phyloP scores from a whole-genome alignment of 805 yeast genomes.

The Ogataea nakhonphanomensis region DNA sequence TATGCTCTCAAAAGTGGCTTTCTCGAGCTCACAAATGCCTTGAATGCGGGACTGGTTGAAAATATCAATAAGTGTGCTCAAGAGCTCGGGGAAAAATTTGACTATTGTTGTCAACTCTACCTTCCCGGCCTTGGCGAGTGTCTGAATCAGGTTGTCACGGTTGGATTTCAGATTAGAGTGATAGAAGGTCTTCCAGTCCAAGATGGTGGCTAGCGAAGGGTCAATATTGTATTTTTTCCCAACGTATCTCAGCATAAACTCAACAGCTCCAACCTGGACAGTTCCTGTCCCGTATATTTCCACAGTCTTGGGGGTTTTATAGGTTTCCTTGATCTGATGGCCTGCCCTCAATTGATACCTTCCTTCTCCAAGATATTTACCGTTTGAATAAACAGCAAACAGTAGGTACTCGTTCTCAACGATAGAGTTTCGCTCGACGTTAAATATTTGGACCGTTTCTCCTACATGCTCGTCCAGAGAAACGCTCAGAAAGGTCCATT shows the following conservation, averaged over 20 bases:
- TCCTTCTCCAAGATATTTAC: conserved; percentile 58
- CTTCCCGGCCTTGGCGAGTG: conserved; percentile 49
- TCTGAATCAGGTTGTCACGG: conserved; percentile 42
- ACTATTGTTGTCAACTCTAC: conserved; percentile 52
- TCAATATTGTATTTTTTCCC: conserved; percentile 68
- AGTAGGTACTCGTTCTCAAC: conserved; percentile 51
- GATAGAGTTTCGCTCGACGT: conserved; percentile 44
- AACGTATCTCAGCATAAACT: conserved; percentile 59
- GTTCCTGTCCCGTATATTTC: conserved; percentile 41
- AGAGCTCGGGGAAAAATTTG: conserved; percentile 59
- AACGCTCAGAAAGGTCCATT: conserved; percentile 75
- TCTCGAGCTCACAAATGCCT: conserved; percentile 26
- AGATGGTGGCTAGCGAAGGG: conserved; percentile 47
- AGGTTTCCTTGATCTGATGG: conserved; percentile 33
- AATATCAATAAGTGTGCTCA: conserved; percentile 38
- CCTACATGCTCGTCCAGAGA: conserved; percentile 68
- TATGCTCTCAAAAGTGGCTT: conserved; percentile 48
- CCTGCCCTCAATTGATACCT: conserved; percentile 38
- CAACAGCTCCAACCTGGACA: conserved; percentile 41
- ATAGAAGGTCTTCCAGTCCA: conserved; percentile 49
- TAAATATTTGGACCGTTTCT: conserved; percentile 63
- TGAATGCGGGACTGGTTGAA: conserved; percentile 22
- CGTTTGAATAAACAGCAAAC: conserved; percentile 60
- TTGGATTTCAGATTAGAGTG: conserved; percentile 38
- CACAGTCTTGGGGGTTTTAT: conserved; percentile 40